Conservation (phyloP, 768 basidiomycete species). For the Crassisporium funariophilum region DNA sequence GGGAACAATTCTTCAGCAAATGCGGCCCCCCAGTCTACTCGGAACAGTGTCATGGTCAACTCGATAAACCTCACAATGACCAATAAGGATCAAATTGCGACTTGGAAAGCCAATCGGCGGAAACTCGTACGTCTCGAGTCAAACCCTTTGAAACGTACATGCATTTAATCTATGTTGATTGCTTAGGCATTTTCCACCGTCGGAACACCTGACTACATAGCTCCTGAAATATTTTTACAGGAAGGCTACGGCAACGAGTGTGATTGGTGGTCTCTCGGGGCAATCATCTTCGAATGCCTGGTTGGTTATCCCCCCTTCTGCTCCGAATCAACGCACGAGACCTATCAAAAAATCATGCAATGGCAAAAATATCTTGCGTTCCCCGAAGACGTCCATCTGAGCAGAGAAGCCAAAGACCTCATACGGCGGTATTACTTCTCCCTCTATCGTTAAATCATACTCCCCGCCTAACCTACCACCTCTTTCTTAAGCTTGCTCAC, state of each 20-base stretch:
- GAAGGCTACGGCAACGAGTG: constrained; percentile 98
- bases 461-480: background rate
- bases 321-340: constrained; percentile 93
- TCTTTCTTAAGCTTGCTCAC: constrained; percentile 67
- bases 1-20: constrained; percentile 50
- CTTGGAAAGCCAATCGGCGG: constrained; percentile 98
- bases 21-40: constrained; percentile 47
- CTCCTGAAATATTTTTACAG: constrained; percentile 95
- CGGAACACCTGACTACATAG: constrained; percentile 95
- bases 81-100: constrained; percentile 90
- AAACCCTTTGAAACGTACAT: background rate
- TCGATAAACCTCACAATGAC: constrained; percentile 96
- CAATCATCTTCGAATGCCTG: constrained; percentile 97
- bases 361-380: constrained; percentile 87
- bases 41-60: constrained; percentile 97
- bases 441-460: background rate
- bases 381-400: constrained; percentile 94
- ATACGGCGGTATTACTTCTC: constrained; percentile 64
- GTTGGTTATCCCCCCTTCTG: constrained; percentile 98
- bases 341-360: constrained; percentile 96
- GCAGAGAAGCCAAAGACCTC: constrained; percentile 88
- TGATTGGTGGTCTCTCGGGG: constrained; percentile 99
- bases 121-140: constrained; percentile 71
- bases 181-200: constrained; percentile 94
- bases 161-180: constrained; percentile 4